phyloP scores from a whole-genome alignment of 306 rosid genomes.

The Senna siamea region DNA sequence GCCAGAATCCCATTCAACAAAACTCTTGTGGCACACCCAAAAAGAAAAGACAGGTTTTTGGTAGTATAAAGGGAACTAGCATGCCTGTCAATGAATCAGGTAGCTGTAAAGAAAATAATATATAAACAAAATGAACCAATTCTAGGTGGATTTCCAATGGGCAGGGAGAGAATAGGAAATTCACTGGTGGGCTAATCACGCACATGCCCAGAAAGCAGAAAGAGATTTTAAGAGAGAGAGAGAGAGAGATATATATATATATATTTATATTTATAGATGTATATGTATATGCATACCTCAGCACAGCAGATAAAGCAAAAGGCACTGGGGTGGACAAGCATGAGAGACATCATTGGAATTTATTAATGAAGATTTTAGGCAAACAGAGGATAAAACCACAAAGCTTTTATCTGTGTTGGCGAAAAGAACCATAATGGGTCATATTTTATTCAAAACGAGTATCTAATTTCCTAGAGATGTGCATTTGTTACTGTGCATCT shows the following conservation, averaged over 20 bases:
- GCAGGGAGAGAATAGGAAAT: slow-evolving; percentile 56
- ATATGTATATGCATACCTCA: slow-evolving; percentile 16
- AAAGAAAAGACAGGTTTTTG: slow-evolving; percentile 49
- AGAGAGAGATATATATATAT: too few relatives aligned
- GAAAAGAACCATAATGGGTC: slow-evolving; percentile 34
- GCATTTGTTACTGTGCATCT: too few relatives aligned
- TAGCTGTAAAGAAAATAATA: slow-evolving; percentile 46
- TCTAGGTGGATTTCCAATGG: slow-evolving; percentile 32
- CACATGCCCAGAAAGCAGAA: slow-evolving; percentile 50
- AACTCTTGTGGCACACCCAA: slow-evolving; percentile 60
- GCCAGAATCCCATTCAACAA: slow-evolving; percentile 71
- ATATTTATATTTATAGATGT: too few relatives aligned
- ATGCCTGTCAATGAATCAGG: slow-evolving; percentile 76
- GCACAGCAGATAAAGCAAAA: slow-evolving; percentile 43
- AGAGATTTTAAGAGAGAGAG: slow-evolving; percentile 38
- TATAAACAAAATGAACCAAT: slow-evolving; percentile 43
- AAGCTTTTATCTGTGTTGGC: background rate
- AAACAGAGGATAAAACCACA: slow-evolving; percentile 22
- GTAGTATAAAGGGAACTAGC: slow-evolving; percentile 64
- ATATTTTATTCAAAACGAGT: slow-evolving; percentile 8
- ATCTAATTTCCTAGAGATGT: slow-evolving; percentile 31
- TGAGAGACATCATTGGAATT: slow-evolving; percentile 45
- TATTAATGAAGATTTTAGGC: slow-evolving; percentile 25
- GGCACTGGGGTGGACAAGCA: slow-evolving; percentile 28
- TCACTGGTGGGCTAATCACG: slow-evolving; percentile 50